These are phyloP conservation scores for Boletus coccyginus DNA, from an alignment of 768 basidiomycete species.

Conservation along the genomic window DNA sequence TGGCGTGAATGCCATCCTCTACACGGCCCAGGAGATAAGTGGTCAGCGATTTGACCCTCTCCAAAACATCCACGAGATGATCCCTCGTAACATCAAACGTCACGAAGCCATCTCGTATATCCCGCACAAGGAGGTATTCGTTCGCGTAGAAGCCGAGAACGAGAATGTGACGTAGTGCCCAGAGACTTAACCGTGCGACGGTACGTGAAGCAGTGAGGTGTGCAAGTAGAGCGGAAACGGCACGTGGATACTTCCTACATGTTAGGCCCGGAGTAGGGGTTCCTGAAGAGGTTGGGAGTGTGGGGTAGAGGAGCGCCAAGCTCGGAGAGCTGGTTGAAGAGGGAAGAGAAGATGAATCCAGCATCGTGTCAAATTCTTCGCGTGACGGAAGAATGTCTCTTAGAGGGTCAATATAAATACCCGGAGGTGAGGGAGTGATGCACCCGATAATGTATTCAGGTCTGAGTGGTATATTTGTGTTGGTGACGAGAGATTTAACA, in stretches of 20 bases:
- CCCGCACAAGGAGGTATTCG: slow-evolving; percentile 57
- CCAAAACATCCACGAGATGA: slow-evolving; percentile 37
- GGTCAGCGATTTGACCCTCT: slow-evolving; percentile 49
- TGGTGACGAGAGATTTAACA: not conserved
- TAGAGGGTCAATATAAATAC: slow-evolving; percentile 39
- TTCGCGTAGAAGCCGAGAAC: slow-evolving; percentile 59
- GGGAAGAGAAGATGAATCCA: slow-evolving; percentile 39
- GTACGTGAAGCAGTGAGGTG: slow-evolving; percentile 58
- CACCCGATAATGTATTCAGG: slow-evolving; percentile 46
- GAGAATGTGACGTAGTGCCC: slow-evolving; percentile 70
- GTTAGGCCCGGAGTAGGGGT: slow-evolving; percentile 13
- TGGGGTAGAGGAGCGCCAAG: slow-evolving; percentile 57
- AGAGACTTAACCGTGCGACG: slow-evolving; percentile 54
- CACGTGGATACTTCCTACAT: slow-evolving; percentile 54
- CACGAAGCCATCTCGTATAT: slow-evolving; percentile 49
- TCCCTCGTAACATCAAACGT: slow-evolving; percentile 8
- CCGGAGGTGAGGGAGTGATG: slow-evolving; percentile 34
- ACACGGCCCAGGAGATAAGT: slow-evolving; percentile 59
- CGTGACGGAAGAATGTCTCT: slow-evolving; percentile 52
- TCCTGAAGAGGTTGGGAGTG: slow-evolving; percentile 46
- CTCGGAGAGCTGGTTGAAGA: slow-evolving; percentile 49
- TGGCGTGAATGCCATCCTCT: slow-evolving; percentile 48
- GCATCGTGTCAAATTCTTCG: slow-evolving; percentile 45
- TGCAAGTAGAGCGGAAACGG: slow-evolving; percentile 52
- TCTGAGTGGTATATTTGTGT: slow-evolving; percentile 25